Percentiles rank a stretch among this genome's conserved stretches.
phyloP scores from a whole-genome alignment of 257 asterid genomes.

The Lycium barbarum region DNA sequence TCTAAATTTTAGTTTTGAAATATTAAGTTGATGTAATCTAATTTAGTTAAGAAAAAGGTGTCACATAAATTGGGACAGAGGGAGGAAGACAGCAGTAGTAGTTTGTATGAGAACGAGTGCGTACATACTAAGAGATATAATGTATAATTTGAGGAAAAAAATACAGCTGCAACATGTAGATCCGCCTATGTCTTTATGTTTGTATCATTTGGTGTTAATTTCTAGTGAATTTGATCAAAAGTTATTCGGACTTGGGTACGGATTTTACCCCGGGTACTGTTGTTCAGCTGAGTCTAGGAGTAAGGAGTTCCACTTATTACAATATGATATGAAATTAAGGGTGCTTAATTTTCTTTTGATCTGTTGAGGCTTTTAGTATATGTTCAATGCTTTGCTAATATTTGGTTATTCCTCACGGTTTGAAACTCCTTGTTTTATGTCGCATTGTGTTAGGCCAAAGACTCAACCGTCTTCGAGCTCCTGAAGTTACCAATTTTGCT shows the following conservation, averaged over 20 bases:
- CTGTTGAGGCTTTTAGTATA: not conserved
- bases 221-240: not conserved
- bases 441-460: not conserved
- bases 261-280: not conserved
- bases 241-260: not conserved
- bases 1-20: not conserved
- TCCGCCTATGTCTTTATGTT: not conserved
- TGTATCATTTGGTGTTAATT: not conserved
- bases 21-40: not conserved
- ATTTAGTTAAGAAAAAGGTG: not conserved
- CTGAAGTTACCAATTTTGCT: not conserved
- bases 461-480: not conserved
- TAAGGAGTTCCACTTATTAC: not conserved
- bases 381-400: not conserved
- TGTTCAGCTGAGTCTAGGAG: not conserved
- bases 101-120: not conserved
- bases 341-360: not conserved
- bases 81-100: too few species aligned
- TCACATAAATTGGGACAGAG: not conserved
- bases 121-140: not conserved
- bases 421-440: constrained; percentile 4
- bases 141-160: not conserved
- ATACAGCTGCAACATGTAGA: not conserved
- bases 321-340: not conserved
- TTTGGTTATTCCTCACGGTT: not conserved